Conservation (phyloP, 2,329 filamentous ascomycete genomes). For the Sarocladium oryzae region DNA sequence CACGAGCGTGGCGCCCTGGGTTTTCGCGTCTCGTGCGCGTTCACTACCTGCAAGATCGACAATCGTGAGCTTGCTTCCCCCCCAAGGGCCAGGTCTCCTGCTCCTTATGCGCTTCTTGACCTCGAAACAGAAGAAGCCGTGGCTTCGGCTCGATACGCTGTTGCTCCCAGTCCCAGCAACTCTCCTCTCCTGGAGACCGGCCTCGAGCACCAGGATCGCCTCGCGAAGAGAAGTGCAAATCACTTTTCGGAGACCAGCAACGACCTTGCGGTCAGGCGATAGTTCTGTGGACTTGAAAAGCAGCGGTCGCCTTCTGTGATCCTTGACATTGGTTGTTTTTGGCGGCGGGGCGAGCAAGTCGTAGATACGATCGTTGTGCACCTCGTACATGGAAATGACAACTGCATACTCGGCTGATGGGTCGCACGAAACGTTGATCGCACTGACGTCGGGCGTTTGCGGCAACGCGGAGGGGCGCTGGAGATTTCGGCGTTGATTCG, state of each 20-base stretch:
- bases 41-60: conserved; percentile 93
- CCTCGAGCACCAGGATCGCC: conserved; percentile 83
- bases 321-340: conserved; percentile 57
- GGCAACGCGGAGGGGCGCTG: conserved; percentile 67
- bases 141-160: conserved; percentile 83
- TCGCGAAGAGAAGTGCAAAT: conserved; percentile 78
- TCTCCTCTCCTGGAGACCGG: conserved; percentile 77
- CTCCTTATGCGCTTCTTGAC: conserved; percentile 68
- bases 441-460: conserved; percentile 66
- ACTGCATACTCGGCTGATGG: conserved; percentile 75
- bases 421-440: conserved; percentile 53
- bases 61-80: conserved; percentile 72
- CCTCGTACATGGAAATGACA: conserved; percentile 95
- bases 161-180: conserved; percentile 91
- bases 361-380: conserved; percentile 97
- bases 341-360: conserved; percentile 70
- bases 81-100: conserved; percentile 54
- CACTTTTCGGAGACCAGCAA: conserved; percentile 85
- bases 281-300: conserved; percentile 89
- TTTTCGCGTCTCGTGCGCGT: conserved; percentile 87
- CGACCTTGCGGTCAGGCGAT: conserved; percentile 87
- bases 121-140: conserved; percentile 94
- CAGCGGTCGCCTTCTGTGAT: conserved; percentile 68
- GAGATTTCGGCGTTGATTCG: conserved; percentile 55
- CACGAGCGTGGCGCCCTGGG: conserved; percentile 81